phyloP scores from a whole-genome alignment of 2,329 filamentous ascomycete species.

The Penicillium sp. region DNA sequence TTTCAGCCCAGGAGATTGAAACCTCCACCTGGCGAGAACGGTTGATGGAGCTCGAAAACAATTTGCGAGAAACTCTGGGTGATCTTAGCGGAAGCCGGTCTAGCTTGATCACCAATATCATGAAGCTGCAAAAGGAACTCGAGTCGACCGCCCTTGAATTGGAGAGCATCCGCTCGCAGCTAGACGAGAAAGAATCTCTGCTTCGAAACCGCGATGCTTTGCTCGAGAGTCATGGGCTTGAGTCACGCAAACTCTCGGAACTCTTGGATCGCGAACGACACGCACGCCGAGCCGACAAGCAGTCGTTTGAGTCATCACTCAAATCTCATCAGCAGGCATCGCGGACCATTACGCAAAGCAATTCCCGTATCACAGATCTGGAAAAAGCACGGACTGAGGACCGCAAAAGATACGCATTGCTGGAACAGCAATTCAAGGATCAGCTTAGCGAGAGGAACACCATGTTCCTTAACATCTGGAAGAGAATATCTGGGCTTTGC shows the following conservation, averaged over 20 bases:
- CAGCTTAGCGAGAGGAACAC: constrained; percentile 88
- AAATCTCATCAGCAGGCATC: constrained; percentile 83
- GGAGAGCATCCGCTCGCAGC: constrained; percentile 69
- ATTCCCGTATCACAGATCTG: constrained; percentile 79
- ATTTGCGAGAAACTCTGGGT: constrained; percentile 79
- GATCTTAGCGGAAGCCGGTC: constrained; percentile 84
- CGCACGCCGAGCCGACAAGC: constrained; percentile 78
- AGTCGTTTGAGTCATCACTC: constrained; percentile 82
- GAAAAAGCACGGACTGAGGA: constrained; percentile 77
- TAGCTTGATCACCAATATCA: constrained; percentile 80
- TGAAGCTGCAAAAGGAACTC: constrained; percentile 82
- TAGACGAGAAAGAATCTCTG: constrained; percentile 87
- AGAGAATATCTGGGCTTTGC: constrained; percentile 77
- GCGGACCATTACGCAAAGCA: constrained; percentile 80
- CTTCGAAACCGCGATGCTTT: constrained; percentile 86
- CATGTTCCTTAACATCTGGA: constrained; percentile 85
- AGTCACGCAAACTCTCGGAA: constrained; percentile 79
- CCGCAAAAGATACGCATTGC: constrained; percentile 68
- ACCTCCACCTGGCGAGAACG: constrained; percentile 88
- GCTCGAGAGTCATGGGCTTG: constrained; percentile 83
- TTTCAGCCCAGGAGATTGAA: constrained; percentile 82
- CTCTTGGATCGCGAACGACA: constrained; percentile 88
- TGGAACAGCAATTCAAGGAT: constrained; percentile 80
- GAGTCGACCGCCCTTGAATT: constrained; percentile 81
- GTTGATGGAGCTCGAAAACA: constrained; percentile 84